A percentile compares a stretch with the other conserved stretches of the same genome.
phyloP scores from a whole-genome alignment of 441 rosid genomes.

The Adansonia grandidieri region DNA sequence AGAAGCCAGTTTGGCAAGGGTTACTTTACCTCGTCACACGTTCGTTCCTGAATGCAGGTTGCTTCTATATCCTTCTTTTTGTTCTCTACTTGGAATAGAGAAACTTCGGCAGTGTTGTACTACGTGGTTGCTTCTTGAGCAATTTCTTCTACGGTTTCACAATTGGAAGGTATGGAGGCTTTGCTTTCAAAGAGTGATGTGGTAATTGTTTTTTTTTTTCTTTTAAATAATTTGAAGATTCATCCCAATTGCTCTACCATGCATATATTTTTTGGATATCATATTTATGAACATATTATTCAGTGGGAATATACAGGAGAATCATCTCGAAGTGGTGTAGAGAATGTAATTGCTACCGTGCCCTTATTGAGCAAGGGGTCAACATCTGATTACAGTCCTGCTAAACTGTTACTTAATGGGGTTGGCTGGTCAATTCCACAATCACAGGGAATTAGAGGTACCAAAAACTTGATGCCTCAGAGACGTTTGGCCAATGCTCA shows the following conservation, averaged over 20 bases:
- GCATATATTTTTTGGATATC: constrained; percentile 18
- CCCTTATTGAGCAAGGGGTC: constrained; percentile 49
- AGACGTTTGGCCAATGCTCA: constrained; percentile 44
- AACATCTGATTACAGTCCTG: constrained; percentile 69
- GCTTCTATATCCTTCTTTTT: constrained; percentile 88
- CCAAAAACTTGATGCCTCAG: constrained; percentile 62
- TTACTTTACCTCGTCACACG: constrained; percentile 9
- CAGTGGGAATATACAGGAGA: constrained; percentile 95
- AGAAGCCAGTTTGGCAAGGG: constrained; percentile 21
- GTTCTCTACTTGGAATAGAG: constrained; percentile 94
- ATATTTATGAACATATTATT: constrained; percentile 44
- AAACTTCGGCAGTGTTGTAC: constrained; percentile 90
- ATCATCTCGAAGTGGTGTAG: constrained; percentile 61
- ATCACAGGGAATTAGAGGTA: constrained; percentile 63
- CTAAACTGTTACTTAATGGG: constrained; percentile 80
- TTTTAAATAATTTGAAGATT: not conserved
- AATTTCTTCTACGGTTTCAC: constrained; percentile 76
- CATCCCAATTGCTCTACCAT: constrained; percentile 19
- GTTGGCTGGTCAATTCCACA: constrained; percentile 84
- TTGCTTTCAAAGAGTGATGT: constrained; percentile 25
- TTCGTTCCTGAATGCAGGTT: constrained; percentile 52
- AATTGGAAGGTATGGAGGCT: constrained; percentile 80
- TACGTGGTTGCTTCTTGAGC: constrained; percentile 96
- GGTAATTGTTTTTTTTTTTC: not conserved
- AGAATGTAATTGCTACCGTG: constrained; percentile 47